Base-by-base conservation (phyloP, 2,329 filamentous ascomycete species). In the Torrubiella hemipterigena region DNA sequence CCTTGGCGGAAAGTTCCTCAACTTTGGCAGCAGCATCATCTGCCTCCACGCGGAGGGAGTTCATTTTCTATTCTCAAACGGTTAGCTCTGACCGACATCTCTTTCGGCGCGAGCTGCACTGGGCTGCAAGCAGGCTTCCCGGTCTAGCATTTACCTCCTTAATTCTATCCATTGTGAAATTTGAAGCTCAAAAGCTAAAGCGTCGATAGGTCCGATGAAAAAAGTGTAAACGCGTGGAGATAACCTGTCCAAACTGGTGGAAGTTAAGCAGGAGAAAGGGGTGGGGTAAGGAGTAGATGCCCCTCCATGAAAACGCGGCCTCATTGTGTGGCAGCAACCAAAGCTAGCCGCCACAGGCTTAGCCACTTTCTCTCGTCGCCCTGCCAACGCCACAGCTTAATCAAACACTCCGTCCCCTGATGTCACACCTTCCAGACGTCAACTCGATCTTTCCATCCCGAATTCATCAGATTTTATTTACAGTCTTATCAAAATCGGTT, bases 41-140 rank as follows among this genome's bases (percentile, higher is more conserved):
- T 52, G 85, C 82, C 73, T 96, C 85, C 62, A 89, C 65, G 57
- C 89, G 87, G 67, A 98, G 85, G 61, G 79, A 71, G 68, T 81
- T 81, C 84, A 95, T 89, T 79, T 86, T 89, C 89, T 95, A 41
- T 39, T 20, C 22, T 24, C 19, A 34, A 36, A 35, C 32, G 38
- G 38, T 41, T 41, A 49, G 47, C 42, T 36, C 30, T 36, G 35
- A 34, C 35, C 27, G 27, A 12, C 30, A 27, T 12, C 5, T 41
- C 46, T 40, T 42, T 26, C 17, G 40, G 34, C 36, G 38, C 29
- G 24, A 35, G 33, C 34, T 27, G 31, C 25, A 16, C 18, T 28
- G 29, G 18, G 36, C 25, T 29, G 27, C 25, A 17, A 22, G 23
- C 18, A 17, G 3, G 11, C 12, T 10, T 27, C 11, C 24, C 14